Evolutionary conservation across 192 early-diverging fungal genomes (phyloP), one percentile per base, ranked within the genome.

Genomic region (Entomortierella beljakovae): DNA sequence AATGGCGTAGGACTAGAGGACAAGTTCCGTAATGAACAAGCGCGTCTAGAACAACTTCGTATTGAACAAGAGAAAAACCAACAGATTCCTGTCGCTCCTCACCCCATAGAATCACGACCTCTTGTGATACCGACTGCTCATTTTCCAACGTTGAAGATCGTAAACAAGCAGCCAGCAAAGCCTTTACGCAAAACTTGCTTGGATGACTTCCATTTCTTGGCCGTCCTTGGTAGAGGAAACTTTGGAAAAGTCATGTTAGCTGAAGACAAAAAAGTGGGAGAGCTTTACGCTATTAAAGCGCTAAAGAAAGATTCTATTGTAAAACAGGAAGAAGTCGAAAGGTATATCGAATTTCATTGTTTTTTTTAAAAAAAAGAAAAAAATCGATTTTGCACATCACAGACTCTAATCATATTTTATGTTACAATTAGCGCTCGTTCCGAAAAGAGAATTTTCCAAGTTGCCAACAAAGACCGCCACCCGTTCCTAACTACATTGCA

Each of bases 201-300:
- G 28, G 92, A 96, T 60, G 96, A 99, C 80, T 99, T 99, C 72
- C 92, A 90, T 64, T 96, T 99, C 60, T 59, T 96, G 55, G 94
- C 96, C 33, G 97, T 99, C 11, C 87, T 99, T 5, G 98, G 98
- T 61, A 97, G 95, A 80, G 98, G 98, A 56, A 98, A 98, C 86
- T 99, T 98, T 91, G 98, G 98, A 75, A 99, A 88, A 71, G 97
- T 99, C 32, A 97, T 99, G 94, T 87, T 99, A 48, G 95, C 96
- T 1, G 95, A 98, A 82, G 96, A 99, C 61, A 94, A 94, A 80
- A 87, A 89, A 56, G 84, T 88, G 56, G 89, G 91, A 35, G 73
- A 64, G 7, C 87, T 96, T 22, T 98, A 92, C 82, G 98, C 96
- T 15, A 98, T 99, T 83, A 99, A 99, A 81, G 96, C 97, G 9